phyloP scores from a whole-genome alignment of 2,329 filamentous ascomycete species.

The Fonsecaea multimorphosa region DNA sequence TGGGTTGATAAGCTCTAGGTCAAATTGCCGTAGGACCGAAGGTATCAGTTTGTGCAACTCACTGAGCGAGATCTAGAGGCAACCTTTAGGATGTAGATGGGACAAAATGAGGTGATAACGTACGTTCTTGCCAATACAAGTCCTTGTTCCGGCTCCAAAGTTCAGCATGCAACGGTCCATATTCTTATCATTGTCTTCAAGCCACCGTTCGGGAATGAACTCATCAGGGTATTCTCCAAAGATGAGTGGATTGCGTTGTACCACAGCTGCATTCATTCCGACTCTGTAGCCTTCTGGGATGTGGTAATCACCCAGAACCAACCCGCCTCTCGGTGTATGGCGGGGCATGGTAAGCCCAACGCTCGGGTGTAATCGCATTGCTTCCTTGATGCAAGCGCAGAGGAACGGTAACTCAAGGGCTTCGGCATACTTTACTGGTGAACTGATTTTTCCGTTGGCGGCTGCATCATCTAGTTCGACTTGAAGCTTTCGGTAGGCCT shows the following conservation, averaged over 20 bases:
- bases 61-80: neutral
- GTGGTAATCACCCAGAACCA: conserved; percentile 27
- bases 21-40: neutral
- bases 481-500: conserved; percentile 18
- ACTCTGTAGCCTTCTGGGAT: conserved; percentile 31
- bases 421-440: conserved; percentile 29
- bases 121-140: conserved; percentile 35
- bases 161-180: conserved; percentile 35
- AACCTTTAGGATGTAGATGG: conserved; percentile 19
- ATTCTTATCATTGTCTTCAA: conserved; percentile 25
- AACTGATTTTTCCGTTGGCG: conserved; percentile 18
- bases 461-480: conserved; percentile 25
- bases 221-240: conserved; percentile 39
- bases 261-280: conserved; percentile 36
- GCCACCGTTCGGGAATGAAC: conserved; percentile 40
- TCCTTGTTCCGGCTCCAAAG: conserved; percentile 34
- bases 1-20: neutral
- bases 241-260: conserved; percentile 33
- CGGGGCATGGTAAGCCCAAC: conserved; percentile 40
- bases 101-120: neutral
- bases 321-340: conserved; percentile 32
- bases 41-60: conserved; percentile 10
- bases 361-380: conserved; percentile 35
- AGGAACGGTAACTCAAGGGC: conserved; percentile 32
- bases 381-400: conserved; percentile 36